These are phyloP conservation scores for Zygoascus sp. DNA, from an alignment of 1,139 yeast species.

Conservation along the genomic window DNA sequence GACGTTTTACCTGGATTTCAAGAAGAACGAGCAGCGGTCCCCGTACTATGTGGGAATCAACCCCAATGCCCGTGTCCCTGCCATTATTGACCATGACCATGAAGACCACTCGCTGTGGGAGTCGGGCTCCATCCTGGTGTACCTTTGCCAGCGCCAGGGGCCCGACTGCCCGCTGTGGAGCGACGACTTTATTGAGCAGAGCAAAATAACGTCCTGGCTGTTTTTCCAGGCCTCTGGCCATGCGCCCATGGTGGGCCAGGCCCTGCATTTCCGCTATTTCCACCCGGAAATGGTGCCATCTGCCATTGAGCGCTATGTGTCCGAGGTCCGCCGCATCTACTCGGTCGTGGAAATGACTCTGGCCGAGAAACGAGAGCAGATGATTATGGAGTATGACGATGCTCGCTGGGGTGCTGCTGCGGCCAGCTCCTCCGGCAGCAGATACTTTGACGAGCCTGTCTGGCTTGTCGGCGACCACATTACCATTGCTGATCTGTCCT, in stretches of 20 bases:
- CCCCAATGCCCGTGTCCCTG: constrained; percentile 94
- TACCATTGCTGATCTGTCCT: constrained; percentile 85
- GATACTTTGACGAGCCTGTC: constrained; percentile 88
- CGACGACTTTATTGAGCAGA: constrained; percentile 71
- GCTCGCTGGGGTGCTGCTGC: constrained; percentile 87
- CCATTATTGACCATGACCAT: constrained; percentile 79
- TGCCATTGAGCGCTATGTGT: constrained; percentile 87
- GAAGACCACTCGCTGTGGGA: constrained; percentile 88
- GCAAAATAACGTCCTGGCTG: constrained; percentile 85
- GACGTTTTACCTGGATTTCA: constrained; percentile 84
- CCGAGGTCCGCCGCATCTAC: constrained; percentile 88
- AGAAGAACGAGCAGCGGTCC: constrained; percentile 83
- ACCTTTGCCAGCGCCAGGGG: constrained; percentile 67
- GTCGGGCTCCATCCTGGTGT: constrained; percentile 83
- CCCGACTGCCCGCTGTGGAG: constrained; percentile 70
- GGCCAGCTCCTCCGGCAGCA: constrained; percentile 71
- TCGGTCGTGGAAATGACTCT: constrained; percentile 94
- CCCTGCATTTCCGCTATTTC: constrained; percentile 86
- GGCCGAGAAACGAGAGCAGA: constrained; percentile 86
- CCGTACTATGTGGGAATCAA: constrained; percentile 89
- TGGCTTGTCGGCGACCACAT: constrained; percentile 93
- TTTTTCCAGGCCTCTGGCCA: constrained; percentile 95
- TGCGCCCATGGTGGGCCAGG: constrained; percentile 98
- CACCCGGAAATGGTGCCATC: constrained; percentile 83
- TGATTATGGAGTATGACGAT: constrained; percentile 84